phyloP scores from a whole-genome alignment of 2,329 filamentous ascomycete species.

The Aspergillus ochraceus region DNA sequence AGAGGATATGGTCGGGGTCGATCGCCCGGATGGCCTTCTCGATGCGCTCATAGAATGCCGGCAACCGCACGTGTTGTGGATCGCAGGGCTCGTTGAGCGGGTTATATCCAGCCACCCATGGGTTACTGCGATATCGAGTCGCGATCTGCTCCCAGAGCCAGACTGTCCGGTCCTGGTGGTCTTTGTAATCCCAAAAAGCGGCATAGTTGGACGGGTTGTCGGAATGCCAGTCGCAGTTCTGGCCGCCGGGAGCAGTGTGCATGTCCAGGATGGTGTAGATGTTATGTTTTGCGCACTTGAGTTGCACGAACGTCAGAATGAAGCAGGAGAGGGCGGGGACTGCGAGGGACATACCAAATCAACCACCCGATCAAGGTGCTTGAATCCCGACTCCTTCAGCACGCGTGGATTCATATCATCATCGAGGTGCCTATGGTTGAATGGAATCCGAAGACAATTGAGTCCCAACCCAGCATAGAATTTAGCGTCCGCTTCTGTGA shows the following conservation, averaged over 20 bases:
- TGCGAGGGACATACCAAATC: constrained; percentile 33
- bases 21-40: constrained; percentile 49
- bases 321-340: neutral
- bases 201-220: constrained; percentile 49
- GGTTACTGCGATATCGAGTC: constrained; percentile 45
- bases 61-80: constrained; percentile 47
- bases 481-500: constrained; percentile 58
- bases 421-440: constrained; percentile 59
- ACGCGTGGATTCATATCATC: constrained; percentile 50
- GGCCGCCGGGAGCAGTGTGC: constrained; percentile 51
- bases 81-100: constrained; percentile 55
- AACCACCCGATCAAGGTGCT: constrained; percentile 50
- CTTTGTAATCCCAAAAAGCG: constrained; percentile 53
- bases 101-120: constrained; percentile 55
- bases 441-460: constrained; percentile 61
- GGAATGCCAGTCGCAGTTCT: constrained; percentile 54
- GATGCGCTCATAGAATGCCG: constrained; percentile 48
- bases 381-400: constrained; percentile 48
- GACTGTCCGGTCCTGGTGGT: constrained; percentile 51
- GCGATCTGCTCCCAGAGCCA: constrained; percentile 53
- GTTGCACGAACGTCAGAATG: neutral
- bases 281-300: constrained; percentile 45
- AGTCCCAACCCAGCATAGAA: constrained; percentile 58
- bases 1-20: constrained; percentile 50
- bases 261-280: constrained; percentile 55